Evolutionary conservation across 148 eudicot genomes (phyloP).

Genomic region (Rhododendron ovatum): DNA sequence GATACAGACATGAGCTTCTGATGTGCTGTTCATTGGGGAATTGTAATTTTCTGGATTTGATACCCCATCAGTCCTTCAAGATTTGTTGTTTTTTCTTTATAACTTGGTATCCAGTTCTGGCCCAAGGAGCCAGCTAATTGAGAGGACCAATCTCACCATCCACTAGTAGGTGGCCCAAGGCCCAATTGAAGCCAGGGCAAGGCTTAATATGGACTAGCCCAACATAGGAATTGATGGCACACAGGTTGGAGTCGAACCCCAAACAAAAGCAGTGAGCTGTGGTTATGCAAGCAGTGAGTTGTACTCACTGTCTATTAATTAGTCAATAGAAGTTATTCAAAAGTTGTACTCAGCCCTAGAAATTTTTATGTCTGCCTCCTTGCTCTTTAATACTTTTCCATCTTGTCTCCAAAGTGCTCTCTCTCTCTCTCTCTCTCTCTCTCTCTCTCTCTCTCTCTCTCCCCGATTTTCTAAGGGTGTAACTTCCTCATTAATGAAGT

Average conservation of each 20-base stretch:
- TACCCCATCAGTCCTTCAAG: background rate
- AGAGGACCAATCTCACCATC: background rate
- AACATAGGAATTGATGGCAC: background rate
- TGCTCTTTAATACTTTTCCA: background rate
- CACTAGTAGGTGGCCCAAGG: background rate
- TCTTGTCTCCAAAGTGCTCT: background rate
- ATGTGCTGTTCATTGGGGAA: background rate
- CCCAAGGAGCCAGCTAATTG: background rate
- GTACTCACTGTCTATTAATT: background rate
- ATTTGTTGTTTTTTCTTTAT: background rate
- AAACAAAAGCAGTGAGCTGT: background rate
- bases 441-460: slow-evolving; percentile 4
- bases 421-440: slow-evolving; percentile 5
- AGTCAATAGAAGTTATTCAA: background rate
- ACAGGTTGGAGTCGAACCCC: background rate
- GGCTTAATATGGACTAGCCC: background rate
- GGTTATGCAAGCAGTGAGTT: background rate
- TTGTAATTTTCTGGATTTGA: background rate
- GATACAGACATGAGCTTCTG: no score
- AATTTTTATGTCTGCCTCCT: background rate
- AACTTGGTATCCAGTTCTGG: background rate
- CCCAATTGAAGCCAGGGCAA: background rate
- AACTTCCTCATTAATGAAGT: background rate
- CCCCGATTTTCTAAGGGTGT: background rate
- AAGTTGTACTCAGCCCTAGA: background rate